Base-by-base conservation (phyloP, 1,284 basidiomycete species). In the Ganoderma sinense region DNA sequence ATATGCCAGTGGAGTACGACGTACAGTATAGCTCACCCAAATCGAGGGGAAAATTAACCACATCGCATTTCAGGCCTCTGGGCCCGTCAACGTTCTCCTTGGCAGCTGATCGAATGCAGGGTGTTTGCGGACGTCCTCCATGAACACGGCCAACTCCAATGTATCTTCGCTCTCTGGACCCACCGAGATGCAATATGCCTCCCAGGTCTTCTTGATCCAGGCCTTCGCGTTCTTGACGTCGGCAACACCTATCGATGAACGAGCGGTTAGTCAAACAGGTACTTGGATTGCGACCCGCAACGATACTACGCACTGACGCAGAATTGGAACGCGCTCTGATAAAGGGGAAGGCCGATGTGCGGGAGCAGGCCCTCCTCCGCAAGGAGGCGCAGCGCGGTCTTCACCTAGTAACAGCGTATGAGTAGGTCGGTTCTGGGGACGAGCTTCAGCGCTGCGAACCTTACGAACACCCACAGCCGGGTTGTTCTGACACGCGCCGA, bases 291-390 rank as follows among this genome's bases (percentile, higher is more conserved):
- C 0, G 23, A 59, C 3, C 13, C 2, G 10, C 18, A n/a, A 41
- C n/a, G 23, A 26, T 14, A 43, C 7, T 8, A 74, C 74, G 18
- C 60, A 75, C 75, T 64, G 43, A 72, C 73, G 63, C 77, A 79
- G 63, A 78, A 76, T 45, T 78, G 76, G 53, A 76, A 78, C 26
- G 69, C 77, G 59, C 78, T 77, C 51, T 78, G 78, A 65, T 72
- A 77, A 67, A 75, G 78, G 1, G 74, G 75, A 4, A 73, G 69
- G 13, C 65, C 69, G 16, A 70, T 62, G 10, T 43, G 66, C 11
- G 62, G 66, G 18, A 75, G 45, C 39, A 78, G 66, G 23, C 61
- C 53, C 62, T 79, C 78, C n/a, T 75, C 69, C 33, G 67, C 68
- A 13, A 78, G 69, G 56, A 77, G 65, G 31, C 66, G 64, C 11